A percentile compares a stretch with the other conserved stretches of the same genome.
Evolutionary conservation across 2,329 filamentous ascomycete genomes (phyloP).

Genomic region (Colletotrichum orbiculare): DNA sequence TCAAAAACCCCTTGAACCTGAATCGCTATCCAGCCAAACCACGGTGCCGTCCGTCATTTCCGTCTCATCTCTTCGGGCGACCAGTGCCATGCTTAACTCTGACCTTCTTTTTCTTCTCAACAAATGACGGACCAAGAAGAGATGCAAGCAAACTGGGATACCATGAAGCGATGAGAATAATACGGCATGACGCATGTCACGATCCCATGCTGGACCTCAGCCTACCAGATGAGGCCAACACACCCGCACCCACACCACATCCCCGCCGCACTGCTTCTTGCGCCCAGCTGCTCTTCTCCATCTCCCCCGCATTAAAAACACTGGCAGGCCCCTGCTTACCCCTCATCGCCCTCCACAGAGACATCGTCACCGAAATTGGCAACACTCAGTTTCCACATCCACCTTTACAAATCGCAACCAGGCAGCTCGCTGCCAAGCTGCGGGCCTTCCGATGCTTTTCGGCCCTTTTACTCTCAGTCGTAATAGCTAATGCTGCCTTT

Average conservation of each 20-base stretch:
- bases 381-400: not conserved
- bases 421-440: constrained; percentile 23
- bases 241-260: not conserved
- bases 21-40: not conserved
- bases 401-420: constrained; percentile 1
- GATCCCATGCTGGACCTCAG: no score
- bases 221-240: not conserved
- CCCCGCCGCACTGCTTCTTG: no score
- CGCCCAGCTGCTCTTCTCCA: constrained; percentile 1
- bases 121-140: not conserved
- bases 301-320: constrained; percentile 25
- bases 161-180: not conserved
- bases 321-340: constrained; percentile 12
- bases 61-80: constrained; percentile 17
- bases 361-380: not conserved
- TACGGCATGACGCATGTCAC: not conserved
- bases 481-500: constrained; percentile 4
- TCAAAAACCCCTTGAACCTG: constrained; percentile 12
- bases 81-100: constrained; percentile 15
- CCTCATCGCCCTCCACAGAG: constrained; percentile 7
- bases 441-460: constrained; percentile 20
- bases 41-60: not conserved
- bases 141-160: not conserved
- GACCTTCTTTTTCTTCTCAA: constrained; percentile 12
- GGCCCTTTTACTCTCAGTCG: constrained; percentile 24